A percentile compares a stretch with the other conserved stretches of the same genome.
Conservation (phyloP, 345 rosid species). For the Arabis hirsuta region DNA sequence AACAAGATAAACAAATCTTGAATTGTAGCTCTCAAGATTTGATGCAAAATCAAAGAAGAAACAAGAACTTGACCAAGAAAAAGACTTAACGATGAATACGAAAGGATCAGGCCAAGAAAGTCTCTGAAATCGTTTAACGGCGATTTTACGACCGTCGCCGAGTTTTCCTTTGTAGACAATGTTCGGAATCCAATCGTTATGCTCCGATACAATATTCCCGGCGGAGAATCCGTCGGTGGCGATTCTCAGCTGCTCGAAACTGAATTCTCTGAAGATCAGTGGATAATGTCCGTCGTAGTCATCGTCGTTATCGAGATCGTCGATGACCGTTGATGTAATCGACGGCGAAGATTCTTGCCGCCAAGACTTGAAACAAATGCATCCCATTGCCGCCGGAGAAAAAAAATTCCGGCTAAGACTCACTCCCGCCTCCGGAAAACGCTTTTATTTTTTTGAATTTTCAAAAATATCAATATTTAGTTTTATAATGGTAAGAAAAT, state of each 20-base stretch:
- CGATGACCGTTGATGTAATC: conserved; percentile 20
- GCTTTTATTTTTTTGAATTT: neutral
- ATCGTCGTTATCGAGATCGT: conserved; percentile 11
- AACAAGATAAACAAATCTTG: no score
- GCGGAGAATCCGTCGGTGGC: conserved; percentile 65
- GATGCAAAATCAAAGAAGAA: no score
- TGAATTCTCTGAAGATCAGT: conserved; percentile 62
- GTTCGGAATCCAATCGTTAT: conserved; percentile 71
- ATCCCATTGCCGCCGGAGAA: conserved; percentile 35
- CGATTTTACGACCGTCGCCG: conserved; percentile 62
- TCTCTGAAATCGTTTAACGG: conserved; percentile 68
- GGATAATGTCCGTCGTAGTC: conserved; percentile 21
- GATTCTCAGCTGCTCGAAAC: conserved; percentile 59
- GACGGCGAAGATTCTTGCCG: conserved; percentile 29
- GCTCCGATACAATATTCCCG: conserved; percentile 72
- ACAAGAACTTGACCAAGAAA: no score
- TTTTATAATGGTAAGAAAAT: neutral
- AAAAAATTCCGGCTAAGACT: neutral
- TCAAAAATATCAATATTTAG: conserved; percentile 5
- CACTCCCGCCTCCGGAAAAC: conserved; percentile 14
- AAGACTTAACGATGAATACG: conserved; percentile 58
- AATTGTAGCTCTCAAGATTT: no score
- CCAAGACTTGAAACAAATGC: conserved; percentile 41
- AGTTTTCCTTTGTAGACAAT: conserved; percentile 69
- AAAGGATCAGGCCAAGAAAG: conserved; percentile 79